A percentile compares a stretch with the other conserved stretches of the same genome.
These are phyloP conservation scores for Aspergillus bertholletiae DNA, from an alignment of 495 filamentous ascomycete species.

Conservation along the genomic window DNA sequence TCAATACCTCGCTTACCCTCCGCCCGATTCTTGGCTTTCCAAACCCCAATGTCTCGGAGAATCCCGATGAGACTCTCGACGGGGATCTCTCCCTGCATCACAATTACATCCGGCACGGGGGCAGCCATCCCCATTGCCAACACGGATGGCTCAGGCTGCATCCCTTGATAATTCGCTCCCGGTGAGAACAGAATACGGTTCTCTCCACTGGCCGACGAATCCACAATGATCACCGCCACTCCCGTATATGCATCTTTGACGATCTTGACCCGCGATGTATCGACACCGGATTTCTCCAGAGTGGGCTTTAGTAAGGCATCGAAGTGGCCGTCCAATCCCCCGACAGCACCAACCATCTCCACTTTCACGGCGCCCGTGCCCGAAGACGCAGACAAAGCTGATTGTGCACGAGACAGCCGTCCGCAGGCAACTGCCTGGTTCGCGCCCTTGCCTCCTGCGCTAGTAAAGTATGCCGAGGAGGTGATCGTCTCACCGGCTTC, in stretches of 20 bases:
- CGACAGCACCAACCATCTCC: slow-evolving; percentile 81
- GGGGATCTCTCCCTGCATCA: slow-evolving; percentile 90
- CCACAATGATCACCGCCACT: slow-evolving; percentile 79
- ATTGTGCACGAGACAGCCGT: slow-evolving; percentile 53
- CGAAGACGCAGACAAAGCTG: slow-evolving; percentile 12
- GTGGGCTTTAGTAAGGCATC: slow-evolving; percentile 34
- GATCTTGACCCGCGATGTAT: slow-evolving; percentile 50
- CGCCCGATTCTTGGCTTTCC: slow-evolving; percentile 41
- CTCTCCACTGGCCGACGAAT: slow-evolving; percentile 71
- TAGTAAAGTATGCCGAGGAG: slow-evolving; percentile 70
- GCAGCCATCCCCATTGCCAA: slow-evolving; percentile 33
- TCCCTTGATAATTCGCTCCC: slow-evolving; percentile 68
- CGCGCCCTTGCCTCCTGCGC: slow-evolving; percentile 88
- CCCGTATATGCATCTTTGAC: slow-evolving; percentile 62
- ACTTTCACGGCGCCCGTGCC: slow-evolving; percentile 52
- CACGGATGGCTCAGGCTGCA: slow-evolving; percentile 37
- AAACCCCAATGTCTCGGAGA: slow-evolving; percentile 38
- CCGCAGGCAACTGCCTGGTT: slow-evolving; percentile 89
- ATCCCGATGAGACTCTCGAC: slow-evolving; percentile 65
- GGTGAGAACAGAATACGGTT: slow-evolving; percentile 83
- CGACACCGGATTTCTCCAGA: slow-evolving; percentile 59
- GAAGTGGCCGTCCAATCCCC: slow-evolving; percentile 52
- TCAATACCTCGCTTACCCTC: slow-evolving; percentile 44
- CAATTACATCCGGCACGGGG: slow-evolving; percentile 58
- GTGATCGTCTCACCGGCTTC: slow-evolving; percentile 83